Evolutionary conservation across 139 green algal genomes (phyloP).

Genomic region (Nannochloris sp.): DNA sequence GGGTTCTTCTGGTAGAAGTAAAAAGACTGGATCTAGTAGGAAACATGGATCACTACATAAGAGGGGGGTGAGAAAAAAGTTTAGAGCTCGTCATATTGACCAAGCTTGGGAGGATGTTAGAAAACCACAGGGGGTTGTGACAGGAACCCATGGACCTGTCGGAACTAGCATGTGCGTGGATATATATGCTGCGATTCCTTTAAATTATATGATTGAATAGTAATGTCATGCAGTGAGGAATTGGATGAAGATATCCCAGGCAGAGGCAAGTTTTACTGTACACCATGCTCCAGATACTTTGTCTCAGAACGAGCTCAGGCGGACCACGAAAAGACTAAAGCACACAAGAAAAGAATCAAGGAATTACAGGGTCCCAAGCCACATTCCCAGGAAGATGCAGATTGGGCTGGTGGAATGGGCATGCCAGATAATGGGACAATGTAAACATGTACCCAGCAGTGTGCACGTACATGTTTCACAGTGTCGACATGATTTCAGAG

Average conservation of each 20-base stretch:
- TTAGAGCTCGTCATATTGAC: constrained; percentile 60
- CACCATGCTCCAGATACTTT: constrained; percentile 31
- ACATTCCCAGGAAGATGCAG: constrained; percentile 74
- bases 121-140: constrained; percentile 42
- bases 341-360: constrained; percentile 67
- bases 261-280: constrained; percentile 38
- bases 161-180: constrained; percentile 52
- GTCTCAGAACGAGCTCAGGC: constrained; percentile 38
- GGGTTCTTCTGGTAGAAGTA: constrained; percentile 18
- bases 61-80: constrained; percentile 32
- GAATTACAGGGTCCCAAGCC: constrained; percentile 54
- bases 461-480: not conserved
- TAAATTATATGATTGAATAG: too few species aligned
- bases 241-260: constrained; percentile 72
- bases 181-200: constrained; percentile 15
- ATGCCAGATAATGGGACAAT: constrained; percentile 59
- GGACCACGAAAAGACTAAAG: constrained; percentile 55
- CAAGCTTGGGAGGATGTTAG: constrained; percentile 79
- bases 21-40: constrained; percentile 14
- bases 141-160: constrained; percentile 47
- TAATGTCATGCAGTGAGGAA: constrained; percentile 35
- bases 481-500: not conserved
- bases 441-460: not conserved
- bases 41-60: constrained; percentile 36
- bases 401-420: constrained; percentile 65